Conservation (phyloP, 1,139 yeast species). For the Blastobotrys persicus region DNA sequence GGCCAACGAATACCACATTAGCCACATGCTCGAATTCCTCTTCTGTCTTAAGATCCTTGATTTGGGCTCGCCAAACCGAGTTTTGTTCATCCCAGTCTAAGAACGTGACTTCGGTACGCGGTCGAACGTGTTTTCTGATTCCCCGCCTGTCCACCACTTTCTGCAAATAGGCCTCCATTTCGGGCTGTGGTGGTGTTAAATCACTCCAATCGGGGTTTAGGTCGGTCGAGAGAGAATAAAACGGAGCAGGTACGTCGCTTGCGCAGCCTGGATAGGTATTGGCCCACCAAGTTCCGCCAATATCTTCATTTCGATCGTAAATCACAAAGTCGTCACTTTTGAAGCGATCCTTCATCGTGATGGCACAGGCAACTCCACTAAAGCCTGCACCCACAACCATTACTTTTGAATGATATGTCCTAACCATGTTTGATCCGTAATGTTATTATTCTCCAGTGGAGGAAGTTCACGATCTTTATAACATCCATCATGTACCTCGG, state of each 20-base stretch:
- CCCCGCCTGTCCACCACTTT: slow-evolving; percentile 26
- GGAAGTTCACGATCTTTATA: no score
- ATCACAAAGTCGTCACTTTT: slow-evolving; percentile 40
- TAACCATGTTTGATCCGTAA: neutral
- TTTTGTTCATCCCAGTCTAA: slow-evolving; percentile 28
- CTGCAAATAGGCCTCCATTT: slow-evolving; percentile 28
- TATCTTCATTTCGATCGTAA: slow-evolving; percentile 33
- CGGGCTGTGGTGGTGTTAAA: slow-evolving; percentile 26
- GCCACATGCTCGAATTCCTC: slow-evolving; percentile 19
- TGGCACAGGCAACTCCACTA: slow-evolving; percentile 34
- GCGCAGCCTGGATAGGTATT: slow-evolving; percentile 31
- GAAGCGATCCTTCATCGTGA: slow-evolving; percentile 33
- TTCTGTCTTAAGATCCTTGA: slow-evolving; percentile 29
- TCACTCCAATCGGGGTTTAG: slow-evolving; percentile 32
- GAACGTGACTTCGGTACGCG: slow-evolving; percentile 25
- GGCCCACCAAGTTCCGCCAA: slow-evolving; percentile 33
- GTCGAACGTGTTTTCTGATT: slow-evolving; percentile 21
- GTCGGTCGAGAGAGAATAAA: slow-evolving; percentile 30
- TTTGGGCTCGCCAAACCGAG: slow-evolving; percentile 26
- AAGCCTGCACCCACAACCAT: slow-evolving; percentile 42
- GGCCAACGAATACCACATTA: slow-evolving; percentile 24
- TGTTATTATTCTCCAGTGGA: no score
- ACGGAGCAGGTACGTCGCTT: slow-evolving; percentile 34
- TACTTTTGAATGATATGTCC: slow-evolving; percentile 21
- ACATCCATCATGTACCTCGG: no score